phyloP scores from a whole-genome alignment of 2,329 filamentous ascomycete species.

The Ophiostoma australiae region DNA sequence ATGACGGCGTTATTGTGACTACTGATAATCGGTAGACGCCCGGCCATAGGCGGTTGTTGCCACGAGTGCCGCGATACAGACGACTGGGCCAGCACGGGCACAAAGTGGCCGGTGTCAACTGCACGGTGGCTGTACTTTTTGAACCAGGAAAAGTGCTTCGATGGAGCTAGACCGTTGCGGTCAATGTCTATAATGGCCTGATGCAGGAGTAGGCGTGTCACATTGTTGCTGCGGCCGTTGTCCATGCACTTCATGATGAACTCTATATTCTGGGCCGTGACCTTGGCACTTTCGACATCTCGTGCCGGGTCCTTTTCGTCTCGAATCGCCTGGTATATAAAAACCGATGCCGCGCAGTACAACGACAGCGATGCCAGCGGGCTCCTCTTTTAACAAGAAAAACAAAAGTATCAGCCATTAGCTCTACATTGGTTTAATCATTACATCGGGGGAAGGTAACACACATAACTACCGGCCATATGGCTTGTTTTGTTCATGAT shows the following conservation, averaged over 20 bases:
- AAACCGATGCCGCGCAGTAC: conserved; percentile 80
- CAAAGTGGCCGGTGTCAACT: conserved; percentile 33
- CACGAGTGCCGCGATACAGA: conserved; percentile 41
- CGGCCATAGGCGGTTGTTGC: conserved; percentile 41
- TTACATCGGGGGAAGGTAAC: conserved; percentile 34
- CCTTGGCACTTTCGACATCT: conserved; percentile 31
- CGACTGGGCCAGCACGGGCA: conserved; percentile 47
- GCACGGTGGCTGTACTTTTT: conserved; percentile 34
- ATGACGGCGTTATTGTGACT: conserved; percentile 9
- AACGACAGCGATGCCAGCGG: conserved; percentile 77
- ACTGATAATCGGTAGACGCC: conserved; percentile 39
- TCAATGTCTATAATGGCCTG: conserved; percentile 81
- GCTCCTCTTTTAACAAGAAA: conserved; percentile 42
- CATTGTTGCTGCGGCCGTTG: conserved; percentile 63
- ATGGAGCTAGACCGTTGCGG: conserved; percentile 38
- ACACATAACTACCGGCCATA: conserved; percentile 42
- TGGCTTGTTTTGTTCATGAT: conserved; percentile 77
- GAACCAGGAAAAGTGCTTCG: conserved; percentile 21
- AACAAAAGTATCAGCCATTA: conserved; percentile 46
- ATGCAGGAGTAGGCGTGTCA: conserved; percentile 79
- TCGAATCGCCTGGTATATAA: conserved; percentile 70
- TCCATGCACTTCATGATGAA: conserved; percentile 77
- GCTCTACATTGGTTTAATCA: conserved; percentile 27
- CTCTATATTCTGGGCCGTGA: conserved; percentile 56
- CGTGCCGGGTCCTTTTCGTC: conserved; percentile 17